Conservation (phyloP, 306 rosid species). For the Benincasa hispida region DNA sequence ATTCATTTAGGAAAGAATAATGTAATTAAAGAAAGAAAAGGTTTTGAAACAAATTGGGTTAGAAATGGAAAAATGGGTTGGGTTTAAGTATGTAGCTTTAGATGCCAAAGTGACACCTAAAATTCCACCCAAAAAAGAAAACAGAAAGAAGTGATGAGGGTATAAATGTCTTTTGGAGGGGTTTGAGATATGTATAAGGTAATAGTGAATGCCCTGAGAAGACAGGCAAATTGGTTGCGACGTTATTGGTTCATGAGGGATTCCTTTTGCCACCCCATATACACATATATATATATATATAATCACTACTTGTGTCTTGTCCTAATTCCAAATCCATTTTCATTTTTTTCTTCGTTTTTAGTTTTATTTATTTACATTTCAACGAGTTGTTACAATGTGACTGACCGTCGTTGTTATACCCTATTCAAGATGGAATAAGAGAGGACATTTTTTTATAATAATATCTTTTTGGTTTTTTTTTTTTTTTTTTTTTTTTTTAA, state of each 20-base stretch:
- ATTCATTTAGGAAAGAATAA: not conserved
- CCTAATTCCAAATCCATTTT: not conserved
- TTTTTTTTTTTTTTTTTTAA: too few species aligned
- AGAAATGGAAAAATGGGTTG: not conserved
- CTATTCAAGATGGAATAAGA: too few species aligned
- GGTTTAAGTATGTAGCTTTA: not conserved
- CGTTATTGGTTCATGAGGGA: conserved; percentile 13
- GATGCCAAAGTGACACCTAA: conserved; percentile 1
- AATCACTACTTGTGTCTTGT: not conserved
- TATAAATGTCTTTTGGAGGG: not conserved
- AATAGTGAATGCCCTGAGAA: conserved; percentile 13
- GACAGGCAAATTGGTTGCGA: conserved; percentile 22
- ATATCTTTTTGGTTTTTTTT: too few species aligned
- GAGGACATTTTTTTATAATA: too few species aligned
- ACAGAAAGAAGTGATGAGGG: not conserved
- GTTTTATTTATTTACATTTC: not conserved
- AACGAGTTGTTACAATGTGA: too few species aligned
- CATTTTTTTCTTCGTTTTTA: not conserved
- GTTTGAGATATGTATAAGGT: not conserved
- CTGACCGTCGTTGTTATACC: too few species aligned
- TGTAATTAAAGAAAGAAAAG: not conserved
- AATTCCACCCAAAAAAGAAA: not conserved
- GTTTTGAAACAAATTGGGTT: not conserved
- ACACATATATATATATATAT: too few species aligned
- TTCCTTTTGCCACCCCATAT: not conserved